Base-by-base conservation (phyloP, 2,329 filamentous ascomycete genomes). In the Fusarium citri region DNA sequence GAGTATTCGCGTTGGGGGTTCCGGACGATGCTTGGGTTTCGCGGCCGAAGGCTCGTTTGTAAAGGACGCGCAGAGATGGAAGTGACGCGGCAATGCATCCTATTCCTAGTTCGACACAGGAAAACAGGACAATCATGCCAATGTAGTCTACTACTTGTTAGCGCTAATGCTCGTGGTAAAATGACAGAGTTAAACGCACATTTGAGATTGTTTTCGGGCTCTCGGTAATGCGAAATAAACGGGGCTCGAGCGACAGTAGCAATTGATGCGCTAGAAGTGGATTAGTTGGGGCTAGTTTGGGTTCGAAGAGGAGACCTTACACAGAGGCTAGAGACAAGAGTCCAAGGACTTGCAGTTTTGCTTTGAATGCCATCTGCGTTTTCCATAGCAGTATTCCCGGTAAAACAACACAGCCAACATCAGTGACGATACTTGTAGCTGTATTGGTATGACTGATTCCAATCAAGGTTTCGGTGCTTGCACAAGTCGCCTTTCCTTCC, bases 361-460 rank as follows among this genome's bases (percentile, higher is more conserved):
- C 22, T 6, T 41, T 57, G 3, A 50, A 6, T 12, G 59, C 26
- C 59, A 62, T 62, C 2, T 58, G 53, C 3, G 59, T 62, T 18
- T 62, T 62, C 54, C 59, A 58, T 15, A 62, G 40, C 5, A 62
- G 3, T 6, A 62, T 25, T 2, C 53, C 59, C 1, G 54, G 59
- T 5, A 62, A 8, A 1, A 58, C 28, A 8, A 62, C 41, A 22
- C 59, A 58, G 1, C 46, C 59, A 20, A 62, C 18, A 15, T 62
- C 59, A 6, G 46, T 62, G 2, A 62, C 30, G 15, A 62, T 62
- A 51, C 59, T 62, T 1, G 59, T 51, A 8, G 30, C 53, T 3
- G 59, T 62, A 16, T 62, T 62, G 3, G 59, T 62, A 16, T 62
- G 53, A 8, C 45, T 57, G 8, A 62, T 57, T 15, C 54, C 59